Conservation (phyloP, 441 rosid genomes). For the Eutrema salsugineum region DNA sequence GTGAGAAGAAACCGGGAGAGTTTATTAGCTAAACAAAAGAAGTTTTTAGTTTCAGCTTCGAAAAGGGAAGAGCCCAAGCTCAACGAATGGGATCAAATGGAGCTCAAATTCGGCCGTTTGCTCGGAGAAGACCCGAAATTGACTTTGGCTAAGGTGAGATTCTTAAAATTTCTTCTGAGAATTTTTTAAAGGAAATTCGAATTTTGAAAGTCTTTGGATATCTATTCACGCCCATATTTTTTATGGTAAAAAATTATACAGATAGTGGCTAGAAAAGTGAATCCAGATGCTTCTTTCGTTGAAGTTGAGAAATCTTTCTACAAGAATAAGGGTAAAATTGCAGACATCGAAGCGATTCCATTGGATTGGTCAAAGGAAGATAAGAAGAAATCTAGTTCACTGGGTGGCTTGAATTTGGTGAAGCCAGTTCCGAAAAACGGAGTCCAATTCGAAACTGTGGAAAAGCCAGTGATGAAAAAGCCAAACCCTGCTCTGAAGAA, state of each 20-base stretch:
- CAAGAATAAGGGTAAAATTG: constrained; percentile 68
- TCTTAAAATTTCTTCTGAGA: neutral
- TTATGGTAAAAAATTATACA: constrained; percentile 30
- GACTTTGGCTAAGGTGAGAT: constrained; percentile 78
- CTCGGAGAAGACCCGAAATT: constrained; percentile 92
- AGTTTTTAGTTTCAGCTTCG: constrained; percentile 43
- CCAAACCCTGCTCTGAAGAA: constrained; percentile 37
- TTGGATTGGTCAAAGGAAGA: constrained; percentile 49
- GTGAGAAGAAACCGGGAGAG: constrained; percentile 22
- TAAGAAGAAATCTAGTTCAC: constrained; percentile 37
- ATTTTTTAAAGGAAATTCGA: neutral
- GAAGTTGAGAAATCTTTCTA: constrained; percentile 80
- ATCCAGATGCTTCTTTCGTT: constrained; percentile 70
- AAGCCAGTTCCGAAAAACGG: constrained; percentile 76
- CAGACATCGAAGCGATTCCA: constrained; percentile 59
- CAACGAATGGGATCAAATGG: constrained; percentile 83
- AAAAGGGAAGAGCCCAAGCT: constrained; percentile 57
- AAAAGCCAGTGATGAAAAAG: constrained; percentile 32
- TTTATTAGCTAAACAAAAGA: constrained; percentile 28
- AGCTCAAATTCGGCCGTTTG: constrained; percentile 80
- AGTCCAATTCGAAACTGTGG: constrained; percentile 44
- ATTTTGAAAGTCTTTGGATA: neutral
- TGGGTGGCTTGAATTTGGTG: constrained; percentile 60
- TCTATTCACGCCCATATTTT: neutral
- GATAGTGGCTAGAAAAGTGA: constrained; percentile 75